Conservation (phyloP, 2,329 filamentous ascomycete species). For the Fusarium cyanostomum region DNA sequence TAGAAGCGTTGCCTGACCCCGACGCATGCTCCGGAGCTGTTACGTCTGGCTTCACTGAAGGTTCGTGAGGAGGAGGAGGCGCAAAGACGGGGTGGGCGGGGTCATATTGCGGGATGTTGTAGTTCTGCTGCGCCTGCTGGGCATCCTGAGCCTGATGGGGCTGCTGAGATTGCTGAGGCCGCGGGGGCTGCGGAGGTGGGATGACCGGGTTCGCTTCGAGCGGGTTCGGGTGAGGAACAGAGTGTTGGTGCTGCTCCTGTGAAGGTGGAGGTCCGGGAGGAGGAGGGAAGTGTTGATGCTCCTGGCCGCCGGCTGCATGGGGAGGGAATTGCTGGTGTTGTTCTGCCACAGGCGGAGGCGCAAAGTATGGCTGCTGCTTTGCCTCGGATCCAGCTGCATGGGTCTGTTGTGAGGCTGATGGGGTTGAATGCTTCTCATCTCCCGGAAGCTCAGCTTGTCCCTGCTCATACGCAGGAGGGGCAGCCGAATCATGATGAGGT, state of each 20-base stretch:
- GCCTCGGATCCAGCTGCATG: neutral
- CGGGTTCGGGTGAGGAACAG: slow-evolving; percentile 29
- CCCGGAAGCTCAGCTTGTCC: slow-evolving; percentile 25
- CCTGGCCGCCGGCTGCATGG: slow-evolving; percentile 7
- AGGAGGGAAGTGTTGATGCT: slow-evolving; percentile 40
- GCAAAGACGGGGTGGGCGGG: slow-evolving; percentile 46
- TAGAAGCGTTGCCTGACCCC: slow-evolving; percentile 8
- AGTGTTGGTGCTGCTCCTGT: slow-evolving; percentile 30
- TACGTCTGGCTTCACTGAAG: neutral
- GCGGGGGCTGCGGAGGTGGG: slow-evolving; percentile 14
- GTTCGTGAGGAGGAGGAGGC: slow-evolving; percentile 31
- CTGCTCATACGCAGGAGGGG: slow-evolving; percentile 29
- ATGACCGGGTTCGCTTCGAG: slow-evolving; percentile 32
- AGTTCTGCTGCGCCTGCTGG: slow-evolving; percentile 33
- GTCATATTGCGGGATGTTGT: slow-evolving; percentile 45
- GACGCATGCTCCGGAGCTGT: slow-evolving; percentile 4
- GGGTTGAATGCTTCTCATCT: slow-evolving; percentile 22
- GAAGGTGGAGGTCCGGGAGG: slow-evolving; percentile 39
- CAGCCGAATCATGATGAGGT: slow-evolving; percentile 7
- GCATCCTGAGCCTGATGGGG: neutral
- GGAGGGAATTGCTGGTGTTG: slow-evolving; percentile 11
- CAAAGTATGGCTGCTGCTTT: slow-evolving; percentile 16
- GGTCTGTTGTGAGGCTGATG: neutral
- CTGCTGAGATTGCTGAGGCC: slow-evolving; percentile 10
- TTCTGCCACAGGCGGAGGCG: neutral